These are phyloP conservation scores for Kluyveromyces sp. DNA, from an alignment of 1,139 yeast species.

Conservation along the genomic window DNA sequence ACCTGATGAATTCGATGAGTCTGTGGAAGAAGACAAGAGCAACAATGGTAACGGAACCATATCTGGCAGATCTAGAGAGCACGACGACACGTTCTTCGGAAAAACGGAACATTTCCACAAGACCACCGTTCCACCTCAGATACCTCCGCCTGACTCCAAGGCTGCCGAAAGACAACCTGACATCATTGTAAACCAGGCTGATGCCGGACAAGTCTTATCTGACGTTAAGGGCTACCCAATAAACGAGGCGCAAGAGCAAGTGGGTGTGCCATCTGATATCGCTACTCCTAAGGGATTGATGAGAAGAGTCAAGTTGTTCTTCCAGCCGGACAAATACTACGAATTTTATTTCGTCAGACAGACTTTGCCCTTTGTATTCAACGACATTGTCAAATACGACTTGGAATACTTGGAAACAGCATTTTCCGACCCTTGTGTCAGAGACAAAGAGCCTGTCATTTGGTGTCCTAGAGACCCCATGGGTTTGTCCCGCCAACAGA, in stretches of 20 bases:
- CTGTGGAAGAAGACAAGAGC: constrained; percentile 10
- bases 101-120: constrained; percentile 25
- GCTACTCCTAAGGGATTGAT: constrained; percentile 11
- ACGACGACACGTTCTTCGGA: constrained; percentile 22
- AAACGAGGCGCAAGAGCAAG: constrained; percentile 13
- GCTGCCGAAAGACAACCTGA: constrained; percentile 13
- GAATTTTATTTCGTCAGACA: constrained; percentile 31
- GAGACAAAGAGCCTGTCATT: constrained; percentile 53
- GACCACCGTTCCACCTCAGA: constrained; percentile 19
- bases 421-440: constrained; percentile 58
- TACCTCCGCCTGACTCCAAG: constrained; percentile 9
- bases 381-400: constrained; percentile 33
- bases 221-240: constrained; percentile 18
- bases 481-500: constrained; percentile 60
- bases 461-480: constrained; percentile 67
- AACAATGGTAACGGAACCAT: constrained; percentile 3
- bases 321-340: constrained; percentile 34
- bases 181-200: constrained; percentile 16
- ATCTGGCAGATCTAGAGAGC: constrained; percentile 1
- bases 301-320: constrained; percentile 29
- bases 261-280: constrained; percentile 22
- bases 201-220: constrained; percentile 23
- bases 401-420: constrained; percentile 39
- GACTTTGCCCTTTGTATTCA: constrained; percentile 33
- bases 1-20: constrained; percentile 14